phyloP scores from a whole-genome alignment of 139 green algal species.

The Tetradesmus lagerheimii region DNA sequence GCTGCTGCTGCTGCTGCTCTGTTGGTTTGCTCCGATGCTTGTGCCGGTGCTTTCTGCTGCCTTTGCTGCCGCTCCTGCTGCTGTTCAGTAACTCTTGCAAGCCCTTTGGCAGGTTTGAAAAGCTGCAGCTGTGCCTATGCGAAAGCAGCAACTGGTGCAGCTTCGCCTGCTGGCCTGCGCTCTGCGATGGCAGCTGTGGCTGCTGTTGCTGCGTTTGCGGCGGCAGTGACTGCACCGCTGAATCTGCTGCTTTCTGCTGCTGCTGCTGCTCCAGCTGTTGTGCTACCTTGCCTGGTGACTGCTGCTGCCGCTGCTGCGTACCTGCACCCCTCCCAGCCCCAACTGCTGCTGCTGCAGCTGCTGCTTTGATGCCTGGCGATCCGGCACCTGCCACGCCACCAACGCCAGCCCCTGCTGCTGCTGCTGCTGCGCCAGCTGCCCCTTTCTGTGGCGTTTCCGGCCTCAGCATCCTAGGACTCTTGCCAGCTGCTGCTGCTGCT shows the following conservation, averaged over 20 bases:
- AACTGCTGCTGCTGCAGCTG: constrained; percentile 1
- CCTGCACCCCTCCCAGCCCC: not conserved
- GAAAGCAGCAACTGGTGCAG: not conserved
- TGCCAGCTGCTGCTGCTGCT: not conserved
- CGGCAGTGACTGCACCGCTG: not conserved
- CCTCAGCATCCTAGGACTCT: not conserved
- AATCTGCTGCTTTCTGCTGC: not conserved
- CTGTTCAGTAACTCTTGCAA: constrained; percentile 43
- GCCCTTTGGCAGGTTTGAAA: constrained; percentile 20
- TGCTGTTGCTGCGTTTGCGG: not conserved
- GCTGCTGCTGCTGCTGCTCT: constrained; percentile 39
- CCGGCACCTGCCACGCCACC: not conserved
- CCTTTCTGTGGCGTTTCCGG: not conserved
- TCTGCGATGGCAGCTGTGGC: not conserved
- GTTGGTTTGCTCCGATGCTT: constrained; percentile 13
- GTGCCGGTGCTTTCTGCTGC: not conserved
- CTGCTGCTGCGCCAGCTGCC: not conserved
- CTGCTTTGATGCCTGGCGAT: not conserved
- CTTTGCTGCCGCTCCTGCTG: not conserved
- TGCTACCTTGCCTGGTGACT: not conserved
- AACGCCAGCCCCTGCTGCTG: not conserved
- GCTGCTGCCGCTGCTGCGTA: constrained; percentile 30
- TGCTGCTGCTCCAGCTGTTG: not conserved
- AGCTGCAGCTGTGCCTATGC: constrained; percentile 34
- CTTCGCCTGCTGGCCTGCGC: not conserved